Percentiles rank a stretch among this genome's conserved stretches.
Conservation (phyloP, 2,329 filamentous ascomycete species). For the Alternaria ethzedia region DNA sequence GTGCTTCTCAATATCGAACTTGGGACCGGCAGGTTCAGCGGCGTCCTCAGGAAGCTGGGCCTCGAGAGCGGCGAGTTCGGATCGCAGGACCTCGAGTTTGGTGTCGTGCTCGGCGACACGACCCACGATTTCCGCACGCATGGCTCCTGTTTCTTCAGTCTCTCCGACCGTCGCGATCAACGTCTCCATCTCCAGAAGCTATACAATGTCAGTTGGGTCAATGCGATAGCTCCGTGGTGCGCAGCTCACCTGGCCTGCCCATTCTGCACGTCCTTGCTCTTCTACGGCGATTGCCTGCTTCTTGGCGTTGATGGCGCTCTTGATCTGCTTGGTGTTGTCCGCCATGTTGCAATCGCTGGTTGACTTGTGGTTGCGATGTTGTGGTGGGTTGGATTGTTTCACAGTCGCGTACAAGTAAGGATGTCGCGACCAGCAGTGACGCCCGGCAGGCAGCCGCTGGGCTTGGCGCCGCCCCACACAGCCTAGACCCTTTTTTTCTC, state of each 20-base stretch:
- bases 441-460: slow-evolving; percentile 11
- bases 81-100: slow-evolving; percentile 63
- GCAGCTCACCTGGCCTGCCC: slow-evolving; percentile 12
- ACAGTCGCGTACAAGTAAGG: slow-evolving; percentile 8
- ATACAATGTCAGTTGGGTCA: background rate
- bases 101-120: slow-evolving; percentile 80
- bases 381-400: background rate
- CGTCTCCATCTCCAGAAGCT: slow-evolving; percentile 70
- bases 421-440: slow-evolving; percentile 20
- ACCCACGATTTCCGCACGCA: slow-evolving; percentile 81
- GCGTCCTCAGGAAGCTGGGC: slow-evolving; percentile 51
- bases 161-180: slow-evolving; percentile 77
- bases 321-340: slow-evolving; percentile 32
- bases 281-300: slow-evolving; percentile 30
- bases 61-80: slow-evolving; percentile 69
- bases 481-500: slow-evolving; percentile 14
- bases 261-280: slow-evolving; percentile 29
- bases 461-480: slow-evolving; percentile 20
- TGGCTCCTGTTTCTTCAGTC: slow-evolving; percentile 79
- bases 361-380: slow-evolving; percentile 1
- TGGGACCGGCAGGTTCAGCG: slow-evolving; percentile 49
- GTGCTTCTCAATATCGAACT: slow-evolving; percentile 82
- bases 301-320: slow-evolving; percentile 35
- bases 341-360: slow-evolving; percentile 22
- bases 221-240: slow-evolving; percentile 4